phyloP scores from a whole-genome alignment of 257 asterid genomes.

The Verbena officinalis region DNA sequence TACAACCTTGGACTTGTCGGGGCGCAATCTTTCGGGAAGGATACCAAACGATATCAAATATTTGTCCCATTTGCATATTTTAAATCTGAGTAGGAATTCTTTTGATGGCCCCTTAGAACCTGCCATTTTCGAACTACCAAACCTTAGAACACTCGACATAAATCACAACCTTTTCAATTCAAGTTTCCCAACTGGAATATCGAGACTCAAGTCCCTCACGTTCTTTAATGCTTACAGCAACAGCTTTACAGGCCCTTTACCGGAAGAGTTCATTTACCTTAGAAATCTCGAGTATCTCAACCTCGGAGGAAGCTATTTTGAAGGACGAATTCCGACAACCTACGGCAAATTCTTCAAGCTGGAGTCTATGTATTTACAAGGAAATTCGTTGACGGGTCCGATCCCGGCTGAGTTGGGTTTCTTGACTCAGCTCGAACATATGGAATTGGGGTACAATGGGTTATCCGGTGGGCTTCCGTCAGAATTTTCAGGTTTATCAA shows the following conservation, averaged over 20 bases:
- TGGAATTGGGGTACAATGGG: conserved; percentile 78
- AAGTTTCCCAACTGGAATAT: conserved; percentile 61
- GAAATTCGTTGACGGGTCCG: conserved; percentile 67
- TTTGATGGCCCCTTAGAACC: conserved; percentile 61
- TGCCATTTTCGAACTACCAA: conserved; percentile 57
- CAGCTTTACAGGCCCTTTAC: conserved; percentile 67
- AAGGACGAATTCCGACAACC: conserved; percentile 61
- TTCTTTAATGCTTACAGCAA: conserved; percentile 76
- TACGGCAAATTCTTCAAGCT: conserved; percentile 55
- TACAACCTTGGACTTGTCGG: conserved; percentile 63
- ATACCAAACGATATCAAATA: conserved; percentile 49
- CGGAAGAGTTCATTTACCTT: conserved; percentile 54
- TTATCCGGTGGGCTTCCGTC: conserved; percentile 57
- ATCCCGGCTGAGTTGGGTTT: conserved; percentile 59
- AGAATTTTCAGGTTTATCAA: conserved; percentile 43
- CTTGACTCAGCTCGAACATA: conserved; percentile 52
- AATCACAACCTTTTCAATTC: conserved; percentile 73
- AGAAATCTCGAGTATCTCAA: conserved; percentile 71
- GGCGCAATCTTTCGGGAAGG: conserved; percentile 71
- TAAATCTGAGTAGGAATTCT: conserved; percentile 74
- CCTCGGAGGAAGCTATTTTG: conserved; percentile 88
- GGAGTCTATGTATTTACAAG: conserved; percentile 57
- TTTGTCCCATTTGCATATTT: conserved; percentile 50
- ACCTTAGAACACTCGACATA: conserved; percentile 63
- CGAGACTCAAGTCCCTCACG: conserved; percentile 54